These are phyloP conservation scores for Hymenotorrendiella dingleyae DNA, from an alignment of 2,329 filamentous ascomycete species.

Conservation along the genomic window DNA sequence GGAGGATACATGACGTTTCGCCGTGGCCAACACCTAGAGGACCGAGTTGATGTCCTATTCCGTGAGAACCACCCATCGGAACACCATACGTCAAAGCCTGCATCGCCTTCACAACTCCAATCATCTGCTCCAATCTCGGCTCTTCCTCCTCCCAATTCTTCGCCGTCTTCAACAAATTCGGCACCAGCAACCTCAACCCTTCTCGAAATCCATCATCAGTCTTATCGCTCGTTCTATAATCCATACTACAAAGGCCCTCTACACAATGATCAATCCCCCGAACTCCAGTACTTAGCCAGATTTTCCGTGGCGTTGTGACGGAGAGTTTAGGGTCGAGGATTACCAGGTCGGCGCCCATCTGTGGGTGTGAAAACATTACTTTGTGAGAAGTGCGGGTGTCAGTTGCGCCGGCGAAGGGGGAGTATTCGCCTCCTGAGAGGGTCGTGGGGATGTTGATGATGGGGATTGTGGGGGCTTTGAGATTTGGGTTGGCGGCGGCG, in stretches of 20 bases:
- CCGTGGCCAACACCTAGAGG: constrained; percentile 49
- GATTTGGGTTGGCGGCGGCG: constrained; percentile 6
- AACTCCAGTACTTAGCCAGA: constrained; percentile 55
- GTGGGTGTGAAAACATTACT: constrained; percentile 26
- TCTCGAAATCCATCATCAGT: constrained; percentile 14
- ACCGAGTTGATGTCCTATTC: constrained; percentile 38
- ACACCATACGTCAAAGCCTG: constrained; percentile 35
- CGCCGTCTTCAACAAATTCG: constrained; percentile 22
- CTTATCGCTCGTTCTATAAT: constrained; percentile 10
- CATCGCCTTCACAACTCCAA: constrained; percentile 50
- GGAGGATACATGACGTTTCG: constrained; percentile 51
- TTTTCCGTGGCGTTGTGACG: constrained; percentile 42
- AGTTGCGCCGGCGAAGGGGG: constrained; percentile 35
- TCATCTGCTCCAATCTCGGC: constrained; percentile 17
- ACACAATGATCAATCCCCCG: constrained; percentile 53
- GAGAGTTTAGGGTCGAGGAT: constrained; percentile 50
- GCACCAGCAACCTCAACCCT: constrained; percentile 21
- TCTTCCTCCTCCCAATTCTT: constrained; percentile 14
- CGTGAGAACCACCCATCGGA: constrained; percentile 35
- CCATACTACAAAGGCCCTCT: constrained; percentile 44
- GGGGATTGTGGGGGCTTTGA: constrained; percentile 25
- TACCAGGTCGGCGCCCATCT: constrained; percentile 43
- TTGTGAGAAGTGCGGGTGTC: constrained; percentile 25
- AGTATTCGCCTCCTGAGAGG: constrained; percentile 38
- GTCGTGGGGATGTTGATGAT: constrained; percentile 37